Evolutionary conservation across 2,329 filamentous ascomycete species (phyloP), one percentile per base, ranked within the genome.

Genomic region (Diplodia mutila): DNA sequence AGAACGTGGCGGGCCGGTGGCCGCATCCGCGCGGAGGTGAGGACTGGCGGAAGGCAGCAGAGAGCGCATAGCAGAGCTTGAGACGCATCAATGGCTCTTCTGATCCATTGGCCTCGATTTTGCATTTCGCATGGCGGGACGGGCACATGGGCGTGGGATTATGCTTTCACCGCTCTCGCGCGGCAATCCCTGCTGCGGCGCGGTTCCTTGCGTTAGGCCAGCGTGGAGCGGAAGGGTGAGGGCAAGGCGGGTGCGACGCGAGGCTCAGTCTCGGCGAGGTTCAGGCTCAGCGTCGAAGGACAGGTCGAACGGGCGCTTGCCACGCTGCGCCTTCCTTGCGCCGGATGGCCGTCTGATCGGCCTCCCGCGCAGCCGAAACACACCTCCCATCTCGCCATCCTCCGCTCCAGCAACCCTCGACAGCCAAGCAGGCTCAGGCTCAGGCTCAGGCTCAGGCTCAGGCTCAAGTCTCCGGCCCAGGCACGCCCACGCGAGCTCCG

Each of bases 191-290:
- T n/a, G n/a, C n/a, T 29, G n/a, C 29, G 49, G 61, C 25, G 39
- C 53, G 65, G 65, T 66, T 66, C 65, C 65, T 66, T 66, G 54
- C 65, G 53, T 61, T 49, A 59, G 53, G 54, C 54, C 46, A 25
- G 54, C 21, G 37, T 46, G 34, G 55, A 42, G 34, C 12, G 25
- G 55, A 46, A 32, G 18, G 32, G n/a, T 18, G 53, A n/a, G 32
- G 7, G 37, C 21, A 3, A 34, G 12, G n/a, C 8, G 23, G 12
- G 27, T 21, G 21, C 9, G 55, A 25, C 18, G 11, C 29, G 27
- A 14, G 16, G 25, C 16, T 34, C 11, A 11, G 29, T n/a, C n/a
- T n/a, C n/a, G n/a, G 29, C 29, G 29, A 29, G 29, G 29, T 7
- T 29, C 29, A 4, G 29, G 34, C 34, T 12, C 34, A 37, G 34